Conservation (phyloP, 805 yeast species). For the Candida argentea region DNA sequence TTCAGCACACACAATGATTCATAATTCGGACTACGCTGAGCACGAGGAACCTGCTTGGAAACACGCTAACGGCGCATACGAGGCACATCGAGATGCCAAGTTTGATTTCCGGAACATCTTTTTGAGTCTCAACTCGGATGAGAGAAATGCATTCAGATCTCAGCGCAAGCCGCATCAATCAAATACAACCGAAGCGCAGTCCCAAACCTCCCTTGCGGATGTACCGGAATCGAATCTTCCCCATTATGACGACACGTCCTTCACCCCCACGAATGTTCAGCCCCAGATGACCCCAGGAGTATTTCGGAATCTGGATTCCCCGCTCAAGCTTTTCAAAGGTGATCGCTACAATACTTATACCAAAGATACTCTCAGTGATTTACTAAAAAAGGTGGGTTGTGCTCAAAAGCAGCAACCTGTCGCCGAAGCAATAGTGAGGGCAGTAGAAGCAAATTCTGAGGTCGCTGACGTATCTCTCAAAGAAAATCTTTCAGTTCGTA, state of each 20-base stretch:
- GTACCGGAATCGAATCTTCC: conserved; percentile 5
- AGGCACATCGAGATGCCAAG: conserved; percentile 12
- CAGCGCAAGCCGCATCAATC: conserved; percentile 10
- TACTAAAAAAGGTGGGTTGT: conserved; percentile 15
- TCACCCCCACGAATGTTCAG: conserved; percentile 10
- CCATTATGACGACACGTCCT: conserved; percentile 3
- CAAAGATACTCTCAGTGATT: conserved; percentile 20
- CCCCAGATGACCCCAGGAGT: no score
- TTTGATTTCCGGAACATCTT: conserved; percentile 24
- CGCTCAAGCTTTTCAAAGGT: conserved; percentile 26
- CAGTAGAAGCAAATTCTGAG: no score
- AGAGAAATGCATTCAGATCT: conserved; percentile 5
- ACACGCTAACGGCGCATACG: conserved; percentile 19
- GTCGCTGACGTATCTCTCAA: no score
- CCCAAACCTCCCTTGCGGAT: conserved; percentile 3
- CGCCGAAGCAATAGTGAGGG: no score
- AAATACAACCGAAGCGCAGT: conserved; percentile 7
- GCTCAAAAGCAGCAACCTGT: no score
- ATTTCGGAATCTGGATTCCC: conserved; percentile 29
- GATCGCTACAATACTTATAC: conserved; percentile 33
- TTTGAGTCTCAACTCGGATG: conserved; percentile 12
- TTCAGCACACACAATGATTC: conserved; percentile 22
- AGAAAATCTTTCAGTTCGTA: no score
- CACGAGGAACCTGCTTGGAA: conserved; percentile 27
- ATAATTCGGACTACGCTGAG: conserved; percentile 13